These are phyloP conservation scores for Citrus australasica DNA, from an alignment of 345 rosid species.

Conservation along the genomic window DNA sequence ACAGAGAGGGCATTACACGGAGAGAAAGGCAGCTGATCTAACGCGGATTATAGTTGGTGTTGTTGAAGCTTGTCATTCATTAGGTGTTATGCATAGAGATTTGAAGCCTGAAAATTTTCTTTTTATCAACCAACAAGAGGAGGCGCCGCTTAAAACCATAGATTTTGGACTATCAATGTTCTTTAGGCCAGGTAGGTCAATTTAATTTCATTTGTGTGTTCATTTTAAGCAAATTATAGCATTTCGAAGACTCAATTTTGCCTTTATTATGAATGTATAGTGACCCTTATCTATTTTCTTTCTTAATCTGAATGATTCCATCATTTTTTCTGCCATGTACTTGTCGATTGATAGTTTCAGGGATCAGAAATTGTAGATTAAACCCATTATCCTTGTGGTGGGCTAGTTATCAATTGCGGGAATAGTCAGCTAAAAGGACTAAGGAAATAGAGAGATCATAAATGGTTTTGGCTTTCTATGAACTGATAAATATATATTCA, in stretches of 20 bases:
- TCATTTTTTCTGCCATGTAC: background rate
- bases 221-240: background rate
- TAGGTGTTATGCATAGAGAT: constrained; percentile 96
- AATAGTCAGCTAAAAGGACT: background rate
- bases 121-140: constrained; percentile 65
- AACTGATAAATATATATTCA: background rate
- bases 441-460: background rate
- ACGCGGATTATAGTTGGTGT: constrained; percentile 78
- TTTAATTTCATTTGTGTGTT: background rate
- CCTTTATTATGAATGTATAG: background rate
- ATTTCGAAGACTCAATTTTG: background rate
- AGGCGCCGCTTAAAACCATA: constrained; percentile 70
- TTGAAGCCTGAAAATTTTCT: constrained; percentile 98
- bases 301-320: background rate
- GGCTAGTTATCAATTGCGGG: background rate
- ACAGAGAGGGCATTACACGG: constrained; percentile 83
- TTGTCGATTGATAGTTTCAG: background rate
- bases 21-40: constrained; percentile 83
- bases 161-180: constrained; percentile 94
- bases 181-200: constrained; percentile 71
- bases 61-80: constrained; percentile 88
- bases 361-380: background rate
- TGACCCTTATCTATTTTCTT: background rate
- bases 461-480: background rate
- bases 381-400: background rate